Percentiles rank a stretch among this genome's conserved stretches.
Conservation (phyloP, 495 filamentous ascomycete genomes). For the Xylaria bambusicola region DNA sequence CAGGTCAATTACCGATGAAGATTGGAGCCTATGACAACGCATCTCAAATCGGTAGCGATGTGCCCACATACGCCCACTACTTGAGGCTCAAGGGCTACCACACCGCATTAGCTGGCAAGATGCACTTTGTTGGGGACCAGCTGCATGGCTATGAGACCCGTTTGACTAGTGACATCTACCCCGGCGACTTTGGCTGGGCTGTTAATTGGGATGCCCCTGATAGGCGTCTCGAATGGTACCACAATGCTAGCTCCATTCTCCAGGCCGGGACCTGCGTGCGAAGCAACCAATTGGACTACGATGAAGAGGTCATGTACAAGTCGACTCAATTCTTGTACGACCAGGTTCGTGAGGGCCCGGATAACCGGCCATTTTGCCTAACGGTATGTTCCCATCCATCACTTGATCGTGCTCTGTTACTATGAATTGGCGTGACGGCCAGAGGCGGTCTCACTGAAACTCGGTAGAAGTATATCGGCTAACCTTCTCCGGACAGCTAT, state of each 20-base stretch:
- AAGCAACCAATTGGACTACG: slow-evolving; percentile 92
- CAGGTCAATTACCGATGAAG: slow-evolving; percentile 81
- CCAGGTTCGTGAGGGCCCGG: slow-evolving; percentile 69
- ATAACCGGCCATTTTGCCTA: slow-evolving; percentile 75
- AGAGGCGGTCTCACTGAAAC: too few species aligned
- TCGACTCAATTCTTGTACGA: slow-evolving; percentile 81
- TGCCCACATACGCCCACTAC: slow-evolving; percentile 87
- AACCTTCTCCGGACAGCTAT: slow-evolving; percentile 50
- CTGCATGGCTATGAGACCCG: slow-evolving; percentile 87
- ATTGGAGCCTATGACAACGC: slow-evolving; percentile 90
- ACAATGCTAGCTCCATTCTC: slow-evolving; percentile 86
- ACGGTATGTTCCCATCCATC: slow-evolving; percentile 47
- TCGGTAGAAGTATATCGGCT: slow-evolving; percentile 6
- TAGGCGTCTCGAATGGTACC: slow-evolving; percentile 82
- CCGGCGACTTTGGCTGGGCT: slow-evolving; percentile 85
- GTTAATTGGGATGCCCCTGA: slow-evolving; percentile 90
- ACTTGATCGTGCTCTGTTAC: too few species aligned
- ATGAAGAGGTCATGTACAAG: slow-evolving; percentile 89
- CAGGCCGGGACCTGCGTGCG: slow-evolving; percentile 81
- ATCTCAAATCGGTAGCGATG: slow-evolving; percentile 68
- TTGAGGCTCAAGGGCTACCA: slow-evolving; percentile 82
- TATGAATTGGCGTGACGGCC: too few species aligned
- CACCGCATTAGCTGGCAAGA: slow-evolving; percentile 87
- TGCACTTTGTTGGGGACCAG: slow-evolving; percentile 94
- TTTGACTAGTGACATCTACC: slow-evolving; percentile 90